Evolutionary conservation across 495 filamentous ascomycete species (phyloP).

Genomic region (Aspergillus bertholletiae): DNA sequence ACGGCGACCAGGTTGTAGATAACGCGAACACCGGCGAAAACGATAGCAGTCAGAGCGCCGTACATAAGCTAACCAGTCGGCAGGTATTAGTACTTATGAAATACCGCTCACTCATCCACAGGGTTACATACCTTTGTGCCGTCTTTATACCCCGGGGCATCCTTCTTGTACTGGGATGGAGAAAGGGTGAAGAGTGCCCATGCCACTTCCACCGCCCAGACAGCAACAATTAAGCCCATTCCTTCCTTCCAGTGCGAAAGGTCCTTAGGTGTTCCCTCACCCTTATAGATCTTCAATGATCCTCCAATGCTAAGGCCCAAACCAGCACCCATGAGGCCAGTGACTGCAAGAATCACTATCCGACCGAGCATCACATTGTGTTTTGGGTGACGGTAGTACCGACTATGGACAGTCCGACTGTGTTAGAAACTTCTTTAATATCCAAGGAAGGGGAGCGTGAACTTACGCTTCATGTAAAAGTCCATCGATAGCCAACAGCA

Average conservation of each 20-base stretch:
- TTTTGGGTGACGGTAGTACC: slow-evolving; percentile 15
- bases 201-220: slow-evolving; percentile 26
- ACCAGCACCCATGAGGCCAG: slow-evolving; percentile 14
- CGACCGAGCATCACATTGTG: slow-evolving; percentile 26
- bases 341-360: slow-evolving; percentile 14
- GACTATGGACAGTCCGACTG: slow-evolving; percentile 4
- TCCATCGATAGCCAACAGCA: slow-evolving; percentile 34
- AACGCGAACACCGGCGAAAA: slow-evolving; percentile 10
- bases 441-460: not conserved
- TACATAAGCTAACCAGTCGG: slow-evolving; percentile 4
- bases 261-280: not conserved
- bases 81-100: not conserved
- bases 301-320: slow-evolving; percentile 6
- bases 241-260: slow-evolving; percentile 26
- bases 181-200: slow-evolving; percentile 20
- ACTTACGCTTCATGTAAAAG: slow-evolving; percentile 41
- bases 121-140: slow-evolving; percentile 15
- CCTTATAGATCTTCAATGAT: slow-evolving; percentile 10
- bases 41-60: not conserved
- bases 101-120: not conserved
- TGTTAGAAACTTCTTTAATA: slow-evolving; percentile 5
- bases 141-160: slow-evolving; percentile 6
- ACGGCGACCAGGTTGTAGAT: slow-evolving; percentile 14
- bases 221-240: slow-evolving; percentile 26
- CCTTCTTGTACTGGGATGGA: slow-evolving; percentile 1